Base-by-base conservation (phyloP, 2,329 filamentous ascomycete genomes). In the Penicillium sp. region DNA sequence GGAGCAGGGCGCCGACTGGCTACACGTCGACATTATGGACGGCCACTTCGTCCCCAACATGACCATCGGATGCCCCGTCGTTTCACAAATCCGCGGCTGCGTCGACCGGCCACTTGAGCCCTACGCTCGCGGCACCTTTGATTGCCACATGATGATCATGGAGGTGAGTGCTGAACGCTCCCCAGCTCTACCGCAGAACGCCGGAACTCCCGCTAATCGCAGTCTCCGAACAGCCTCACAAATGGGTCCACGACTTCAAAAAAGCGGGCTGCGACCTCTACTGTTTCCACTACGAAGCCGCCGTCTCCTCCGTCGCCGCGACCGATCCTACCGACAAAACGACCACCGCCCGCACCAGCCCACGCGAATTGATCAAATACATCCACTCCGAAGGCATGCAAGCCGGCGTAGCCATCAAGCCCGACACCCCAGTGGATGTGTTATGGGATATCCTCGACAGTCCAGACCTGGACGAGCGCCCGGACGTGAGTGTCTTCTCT, bases 71-170 rank as follows among this genome's bases (percentile, higher is more conserved):
- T 87, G 93, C 17, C 92, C 93, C 4, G 91, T 99, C 30, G 94
- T 99, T 39, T 93, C 91, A 63, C 96, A 93, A 79, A 94, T 99
- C 66, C 86, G 94, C 57, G 80, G 84, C 39, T 89, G 96, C 66
- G 92, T 99, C 65, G 87, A 90, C 51, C 81, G 82, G 62, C 92
- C 91, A 3, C 80, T 80, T 33, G 78, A 82, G 45, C 82, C 82
- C 27, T 80, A 88, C 61, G 91, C 89, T 46, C 89, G 87, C 64
- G 94, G 94, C 56, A 97, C 93, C 12, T 99, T 99, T 72, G 94
- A 99, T 76, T 99, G 94, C 82, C 94, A 99, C 77, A 97, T 99
- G 94, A 99, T 99, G 94, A 96, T 99, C 70, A 86, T 91, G 66
- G 93, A 99, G 88, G 90, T 93, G 80, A 63, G 75, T 30, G 45